Conservation (phyloP, 2,329 filamentous ascomycete species). For the Phoma sp. region DNA sequence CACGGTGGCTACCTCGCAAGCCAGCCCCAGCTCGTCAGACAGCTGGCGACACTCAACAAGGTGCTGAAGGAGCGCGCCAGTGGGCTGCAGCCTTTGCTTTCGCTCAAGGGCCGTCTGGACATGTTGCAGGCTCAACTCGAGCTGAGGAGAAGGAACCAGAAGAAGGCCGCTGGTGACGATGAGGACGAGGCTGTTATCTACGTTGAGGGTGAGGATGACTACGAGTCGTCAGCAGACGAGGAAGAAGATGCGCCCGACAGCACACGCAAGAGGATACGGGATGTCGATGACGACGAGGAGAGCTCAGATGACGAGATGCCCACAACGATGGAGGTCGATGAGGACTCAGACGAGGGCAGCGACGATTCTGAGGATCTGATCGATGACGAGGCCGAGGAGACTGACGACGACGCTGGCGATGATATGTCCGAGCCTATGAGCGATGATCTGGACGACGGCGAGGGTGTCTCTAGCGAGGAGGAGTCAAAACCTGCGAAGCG, state of each 20-base stretch:
- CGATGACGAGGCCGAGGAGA: conserved; percentile 60
- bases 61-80: conserved; percentile 86
- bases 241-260: conserved; percentile 20
- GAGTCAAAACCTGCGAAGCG: conserved; percentile 42
- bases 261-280: conserved; percentile 32
- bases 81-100: conserved; percentile 79
- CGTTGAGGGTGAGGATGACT: conserved; percentile 78
- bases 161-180: conserved; percentile 61
- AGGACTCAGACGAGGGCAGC: conserved; percentile 59
- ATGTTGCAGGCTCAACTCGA: conserved; percentile 91
- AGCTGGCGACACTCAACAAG: conserved; percentile 78
- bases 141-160: conserved; percentile 73
- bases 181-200: conserved; percentile 79
- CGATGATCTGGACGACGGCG: conserved; percentile 53
- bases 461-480: conserved; percentile 53
- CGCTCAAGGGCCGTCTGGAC: conserved; percentile 93
- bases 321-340: conserved; percentile 55
- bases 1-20: conserved; percentile 91
- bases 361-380: conserved; percentile 60
- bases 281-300: conserved; percentile 39
- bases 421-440: conserved; percentile 55
- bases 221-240: conserved; percentile 57
- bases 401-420: conserved; percentile 53
- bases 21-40: conserved; percentile 80
- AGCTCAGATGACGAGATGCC: conserved; percentile 64